Base-by-base conservation (phyloP, 768 basidiomycete genomes). In the Naganishia vishniacii region DNA sequence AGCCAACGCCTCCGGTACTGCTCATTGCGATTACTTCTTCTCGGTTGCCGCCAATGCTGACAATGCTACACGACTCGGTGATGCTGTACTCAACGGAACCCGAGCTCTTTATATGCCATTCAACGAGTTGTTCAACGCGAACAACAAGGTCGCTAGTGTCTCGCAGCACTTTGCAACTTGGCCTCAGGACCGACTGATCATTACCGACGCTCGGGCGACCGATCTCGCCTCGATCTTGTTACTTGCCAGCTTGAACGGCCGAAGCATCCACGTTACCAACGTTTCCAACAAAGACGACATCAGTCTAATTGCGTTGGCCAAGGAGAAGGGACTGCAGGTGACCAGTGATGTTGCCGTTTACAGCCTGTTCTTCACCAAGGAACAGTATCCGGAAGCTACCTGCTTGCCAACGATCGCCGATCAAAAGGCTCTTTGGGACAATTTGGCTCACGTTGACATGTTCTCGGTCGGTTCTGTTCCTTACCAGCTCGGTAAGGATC, bases 271-370 rank as follows among this genome's bases (percentile, higher is more conserved):
- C 75, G 83, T 98, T 68, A 89, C 89, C 9, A 88, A 93, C 70
- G 89, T 98, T 32, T 85, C 86, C 66, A 87, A 82, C 67, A 83
- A 84, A 68, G 91, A 93, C 61, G 95, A 98, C 72, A 80, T 99
- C 49, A 81, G 88, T 31, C 80, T 99, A 64, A 97, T 99, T 74
- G 86, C 88, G 2, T 82, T 99, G 41, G 92, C 91, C 83, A 99
- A 99, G 80, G 86, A 87, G 44, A 93, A 91, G 80, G 82, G 88
- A 13, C 83, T 98, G 70, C 88, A 89, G 71, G 94, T 97, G 53
- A 97, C 94, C 3, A 98, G 94, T 77, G 95, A 99, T 70, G 90
- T 95, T 32, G 86, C 92, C 15, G 83, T 97, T 53, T 97, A 88
- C 77, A 83, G 89, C 18, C 80, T 99, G 59, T 97, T 95, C 84